A percentile compares a stretch with the other conserved stretches of the same genome.
Conservation (phyloP, 352 stramenopile species). For the Phytophthora palmivora region DNA sequence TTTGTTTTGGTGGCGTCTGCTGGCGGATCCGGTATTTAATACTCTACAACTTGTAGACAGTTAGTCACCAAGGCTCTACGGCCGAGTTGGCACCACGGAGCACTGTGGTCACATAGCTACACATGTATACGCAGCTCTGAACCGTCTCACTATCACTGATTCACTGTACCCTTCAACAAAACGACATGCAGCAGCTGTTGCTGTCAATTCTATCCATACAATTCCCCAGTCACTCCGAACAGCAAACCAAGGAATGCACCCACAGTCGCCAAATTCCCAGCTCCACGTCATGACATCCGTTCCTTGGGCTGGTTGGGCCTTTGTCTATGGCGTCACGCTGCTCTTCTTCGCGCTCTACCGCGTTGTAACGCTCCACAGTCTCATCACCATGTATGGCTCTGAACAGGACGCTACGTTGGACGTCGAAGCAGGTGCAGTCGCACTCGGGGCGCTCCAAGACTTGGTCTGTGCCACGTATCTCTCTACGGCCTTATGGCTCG, state of each 20-base stretch:
- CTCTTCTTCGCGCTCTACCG: constrained; percentile 47
- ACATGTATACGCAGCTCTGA: too few species aligned
- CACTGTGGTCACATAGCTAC: too few species aligned
- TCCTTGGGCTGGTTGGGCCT: constrained; percentile 44
- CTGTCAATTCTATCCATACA: not conserved
- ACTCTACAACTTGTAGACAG: too few species aligned
- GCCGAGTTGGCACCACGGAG: too few species aligned
- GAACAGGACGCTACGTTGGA: constrained; percentile 22
- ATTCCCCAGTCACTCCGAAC: constrained; percentile 4
- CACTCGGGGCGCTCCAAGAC: constrained; percentile 32
- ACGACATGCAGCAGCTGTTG: constrained; percentile 2
- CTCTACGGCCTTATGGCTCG: constrained; percentile 23
- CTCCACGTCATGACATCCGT: not conserved
- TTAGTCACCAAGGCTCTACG: too few species aligned
- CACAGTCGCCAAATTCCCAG: constrained; percentile 1
- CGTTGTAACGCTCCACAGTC: constrained; percentile 19
- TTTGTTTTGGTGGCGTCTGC: too few species aligned
- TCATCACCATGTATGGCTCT: constrained; percentile 38
- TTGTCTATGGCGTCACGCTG: constrained; percentile 36
- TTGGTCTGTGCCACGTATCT: constrained; percentile 44
- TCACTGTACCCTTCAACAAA: constrained; percentile 1
- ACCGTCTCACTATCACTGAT: too few species aligned
- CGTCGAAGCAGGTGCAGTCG: constrained; percentile 22
- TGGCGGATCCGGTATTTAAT: too few species aligned
- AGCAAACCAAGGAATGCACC: constrained; percentile 4